A percentile compares a stretch with the other conserved stretches of the same genome.
phyloP scores from a whole-genome alignment of 2,329 filamentous ascomycete species.

The Pseudogymnoascus destructans region DNA sequence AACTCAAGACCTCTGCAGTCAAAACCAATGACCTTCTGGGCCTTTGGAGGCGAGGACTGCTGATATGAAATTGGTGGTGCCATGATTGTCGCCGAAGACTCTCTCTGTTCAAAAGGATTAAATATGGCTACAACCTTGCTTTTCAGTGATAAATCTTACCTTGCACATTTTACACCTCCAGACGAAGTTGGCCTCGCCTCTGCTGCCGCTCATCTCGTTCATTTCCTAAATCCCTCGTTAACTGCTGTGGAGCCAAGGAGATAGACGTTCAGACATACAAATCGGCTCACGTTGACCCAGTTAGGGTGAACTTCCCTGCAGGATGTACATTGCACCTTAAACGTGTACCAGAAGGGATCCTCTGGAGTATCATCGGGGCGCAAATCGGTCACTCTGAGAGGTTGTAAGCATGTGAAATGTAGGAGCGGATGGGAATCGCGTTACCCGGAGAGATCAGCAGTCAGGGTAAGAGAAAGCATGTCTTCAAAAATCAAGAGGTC shows the following conservation, averaged over 20 bases:
- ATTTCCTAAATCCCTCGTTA: conserved; percentile 46
- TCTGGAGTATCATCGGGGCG: conserved; percentile 71
- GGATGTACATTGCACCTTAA: conserved; percentile 96
- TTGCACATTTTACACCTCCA: conserved; percentile 99
- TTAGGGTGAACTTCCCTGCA: conserved; percentile 87
- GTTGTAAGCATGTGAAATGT: conserved; percentile 11
- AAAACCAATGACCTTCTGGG: conserved; percentile 72
- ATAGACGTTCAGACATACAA: conserved; percentile 40
- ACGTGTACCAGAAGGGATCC: conserved; percentile 87
- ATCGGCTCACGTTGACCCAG: conserved; percentile 72
- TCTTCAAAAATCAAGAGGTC: conserved; percentile 13
- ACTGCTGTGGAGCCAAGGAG: conserved; percentile 9
- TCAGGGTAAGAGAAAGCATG: conserved; percentile 56
- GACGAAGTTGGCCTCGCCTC: conserved; percentile 97
- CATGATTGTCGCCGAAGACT: conserved; percentile 76
- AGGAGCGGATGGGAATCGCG: conserved; percentile 23
- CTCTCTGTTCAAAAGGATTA: conserved; percentile 40
- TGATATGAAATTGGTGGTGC: conserved; percentile 59
- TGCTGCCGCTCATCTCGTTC: conserved; percentile 83
- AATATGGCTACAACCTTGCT: conserved; percentile 3
- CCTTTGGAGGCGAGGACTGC: conserved; percentile 57
- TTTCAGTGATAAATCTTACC: conserved; percentile 35
- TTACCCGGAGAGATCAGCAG: conserved; percentile 58
- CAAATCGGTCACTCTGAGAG: conserved; percentile 70
- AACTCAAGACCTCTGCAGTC: conserved; percentile 94